Conservation (phyloP, 768 basidiomycete species). For the Peribolospora kevripleyi region DNA sequence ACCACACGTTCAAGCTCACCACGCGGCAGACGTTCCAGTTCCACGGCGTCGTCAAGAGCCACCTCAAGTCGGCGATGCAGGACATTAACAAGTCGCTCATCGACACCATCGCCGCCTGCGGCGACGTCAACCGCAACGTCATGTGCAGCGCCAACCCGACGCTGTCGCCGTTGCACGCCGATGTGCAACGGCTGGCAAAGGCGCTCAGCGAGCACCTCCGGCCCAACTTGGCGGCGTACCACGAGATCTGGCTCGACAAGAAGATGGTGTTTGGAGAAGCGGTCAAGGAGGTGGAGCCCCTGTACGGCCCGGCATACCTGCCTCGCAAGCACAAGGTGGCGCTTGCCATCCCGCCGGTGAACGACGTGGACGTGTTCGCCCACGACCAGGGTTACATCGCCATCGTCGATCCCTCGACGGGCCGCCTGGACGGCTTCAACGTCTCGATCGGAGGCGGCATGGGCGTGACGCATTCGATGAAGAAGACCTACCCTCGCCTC, state of each 20-base stretch:
- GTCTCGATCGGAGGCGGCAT: slow-evolving; percentile 87
- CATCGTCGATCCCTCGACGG: slow-evolving; percentile 41
- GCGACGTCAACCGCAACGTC: slow-evolving; percentile 61
- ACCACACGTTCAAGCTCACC: slow-evolving; percentile 85
- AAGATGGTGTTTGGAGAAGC: slow-evolving; percentile 86
- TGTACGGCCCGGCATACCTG: slow-evolving; percentile 94
- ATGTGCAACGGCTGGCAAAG: slow-evolving; percentile 65
- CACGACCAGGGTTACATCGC: slow-evolving; percentile 86
- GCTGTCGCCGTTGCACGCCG: slow-evolving; percentile 56
- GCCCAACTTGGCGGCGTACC: slow-evolving; percentile 77
- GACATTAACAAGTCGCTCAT: slow-evolving; percentile 73
- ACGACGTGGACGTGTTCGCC: slow-evolving; percentile 85
- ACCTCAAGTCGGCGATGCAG: slow-evolving; percentile 88
- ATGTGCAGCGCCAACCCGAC: slow-evolving; percentile 74
- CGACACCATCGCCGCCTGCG: slow-evolving; percentile 93
- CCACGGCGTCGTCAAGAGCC: slow-evolving; percentile 93
- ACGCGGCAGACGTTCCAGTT: slow-evolving; percentile 98
- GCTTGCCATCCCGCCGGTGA: slow-evolving; percentile 82
- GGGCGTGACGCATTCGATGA: slow-evolving; percentile 97
- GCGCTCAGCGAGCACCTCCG: slow-evolving; percentile 61
- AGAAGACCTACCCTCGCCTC: slow-evolving; percentile 87
- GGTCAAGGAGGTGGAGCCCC: slow-evolving; percentile 64
- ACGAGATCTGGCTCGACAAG: slow-evolving; percentile 98
- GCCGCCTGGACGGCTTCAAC: slow-evolving; percentile 74
- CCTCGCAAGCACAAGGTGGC: slow-evolving; percentile 80